Evolutionary conservation across 352 stramenopile genomes (phyloP).

Genomic region (Phytophthora uliginosa): DNA sequence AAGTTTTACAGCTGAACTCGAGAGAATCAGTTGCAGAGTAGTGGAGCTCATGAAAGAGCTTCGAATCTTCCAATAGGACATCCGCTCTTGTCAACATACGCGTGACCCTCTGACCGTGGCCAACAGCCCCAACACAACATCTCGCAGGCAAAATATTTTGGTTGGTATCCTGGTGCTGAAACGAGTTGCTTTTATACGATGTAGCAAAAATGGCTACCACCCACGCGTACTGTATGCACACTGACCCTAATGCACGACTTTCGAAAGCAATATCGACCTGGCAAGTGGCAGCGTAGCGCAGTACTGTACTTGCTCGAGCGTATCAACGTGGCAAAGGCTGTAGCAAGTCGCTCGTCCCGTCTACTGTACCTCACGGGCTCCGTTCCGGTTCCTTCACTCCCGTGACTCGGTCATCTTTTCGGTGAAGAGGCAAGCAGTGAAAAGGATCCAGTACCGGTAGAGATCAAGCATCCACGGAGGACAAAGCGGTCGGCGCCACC

Average conservation of each 20-base stretch:
- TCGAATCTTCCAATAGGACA: background rate
- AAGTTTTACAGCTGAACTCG: constrained; percentile 17
- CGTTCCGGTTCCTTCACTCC: background rate
- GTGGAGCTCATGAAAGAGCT: constrained; percentile 29
- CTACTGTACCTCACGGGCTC: constrained; percentile 5
- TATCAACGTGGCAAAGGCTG: background rate
- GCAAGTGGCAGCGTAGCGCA: constrained; percentile 2
- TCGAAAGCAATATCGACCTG: constrained; percentile 18
- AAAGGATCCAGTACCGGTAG: background rate
- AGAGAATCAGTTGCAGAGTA: constrained; percentile 25
- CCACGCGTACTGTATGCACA: background rate
- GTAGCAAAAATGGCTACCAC: constrained; percentile 10
- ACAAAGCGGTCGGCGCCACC: constrained; percentile 7
- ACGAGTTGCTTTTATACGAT: background rate
- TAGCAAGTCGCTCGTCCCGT: background rate
- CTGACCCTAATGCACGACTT: constrained; percentile 35
- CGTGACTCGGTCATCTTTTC: background rate
- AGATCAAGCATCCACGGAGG: constrained; percentile 3
- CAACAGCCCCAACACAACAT: too few species aligned
- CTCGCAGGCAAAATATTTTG: too few species aligned
- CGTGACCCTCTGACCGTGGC: too few species aligned
- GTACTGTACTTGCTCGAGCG: background rate
- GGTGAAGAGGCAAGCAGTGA: background rate
- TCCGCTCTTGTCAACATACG: background rate
- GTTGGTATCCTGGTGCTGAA: background rate